phyloP scores from a whole-genome alignment of 106 monocot genomes.

The Dendrobium nobile region DNA sequence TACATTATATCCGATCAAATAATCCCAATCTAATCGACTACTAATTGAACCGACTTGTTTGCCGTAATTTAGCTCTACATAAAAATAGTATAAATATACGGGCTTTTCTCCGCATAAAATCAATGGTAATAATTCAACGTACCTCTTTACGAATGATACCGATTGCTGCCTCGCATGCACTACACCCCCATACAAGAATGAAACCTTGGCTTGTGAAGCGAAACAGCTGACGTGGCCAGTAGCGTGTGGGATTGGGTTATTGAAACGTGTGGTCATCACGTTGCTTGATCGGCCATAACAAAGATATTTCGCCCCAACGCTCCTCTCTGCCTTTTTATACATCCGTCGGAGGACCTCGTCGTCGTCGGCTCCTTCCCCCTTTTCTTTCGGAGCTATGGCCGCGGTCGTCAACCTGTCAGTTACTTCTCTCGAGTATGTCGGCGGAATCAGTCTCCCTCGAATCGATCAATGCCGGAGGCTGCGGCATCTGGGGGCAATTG shows the following conservation, averaged over 20 bases:
- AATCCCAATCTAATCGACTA: no score
- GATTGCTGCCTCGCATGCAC: background rate
- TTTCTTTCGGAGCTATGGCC: conserved; percentile 19
- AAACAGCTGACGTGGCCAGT: conserved; percentile 12
- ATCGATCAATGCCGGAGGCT: conserved; percentile 10
- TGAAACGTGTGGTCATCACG: conserved; percentile 83
- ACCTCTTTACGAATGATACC: background rate
- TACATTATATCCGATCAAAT: no score
- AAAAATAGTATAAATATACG: no score
- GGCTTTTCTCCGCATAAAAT: no score
- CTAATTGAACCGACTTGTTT: no score
- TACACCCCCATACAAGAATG: no score
- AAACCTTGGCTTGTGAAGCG: no score
- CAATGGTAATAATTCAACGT: no score
- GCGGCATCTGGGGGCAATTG: conserved; percentile 10
- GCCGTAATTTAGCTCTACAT: no score
- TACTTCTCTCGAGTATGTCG: conserved; percentile 7
- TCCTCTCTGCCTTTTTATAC: conserved; percentile 1
- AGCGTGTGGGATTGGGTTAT: conserved; percentile 62
- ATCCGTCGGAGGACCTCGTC: background rate
- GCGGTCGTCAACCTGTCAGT: conserved; percentile 9
- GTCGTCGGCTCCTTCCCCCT: background rate
- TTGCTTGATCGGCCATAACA: conserved; percentile 13
- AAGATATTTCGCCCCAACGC: background rate
- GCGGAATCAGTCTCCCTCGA: conserved; percentile 6